phyloP scores from a whole-genome alignment of 768 basidiomycete species.

The Termitomyces sp. region DNA sequence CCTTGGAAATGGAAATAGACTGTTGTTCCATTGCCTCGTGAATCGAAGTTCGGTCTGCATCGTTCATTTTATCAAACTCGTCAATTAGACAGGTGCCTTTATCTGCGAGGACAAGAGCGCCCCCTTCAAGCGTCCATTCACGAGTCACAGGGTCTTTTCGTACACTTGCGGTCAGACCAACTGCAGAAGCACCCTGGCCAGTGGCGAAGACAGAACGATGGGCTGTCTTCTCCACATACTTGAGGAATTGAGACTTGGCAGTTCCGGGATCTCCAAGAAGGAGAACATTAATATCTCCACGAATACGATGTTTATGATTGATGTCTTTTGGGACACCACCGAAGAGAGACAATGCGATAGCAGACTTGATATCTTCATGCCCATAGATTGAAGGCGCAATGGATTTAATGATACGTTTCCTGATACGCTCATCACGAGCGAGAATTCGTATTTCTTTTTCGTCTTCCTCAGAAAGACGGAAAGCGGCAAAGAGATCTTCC shows the following conservation, averaged over 20 bases:
- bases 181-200: constrained; percentile 96
- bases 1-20: constrained; percentile 97
- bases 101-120: constrained; percentile 96
- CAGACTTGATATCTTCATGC: constrained; percentile 98
- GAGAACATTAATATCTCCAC: constrained; percentile 97
- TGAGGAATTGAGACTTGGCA: constrained; percentile 97
- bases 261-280: constrained; percentile 97
- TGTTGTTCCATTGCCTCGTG: constrained; percentile 99
- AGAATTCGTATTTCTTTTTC: constrained; percentile 87
- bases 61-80: constrained; percentile 99
- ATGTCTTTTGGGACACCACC: constrained; percentile 94
- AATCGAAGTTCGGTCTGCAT: constrained; percentile 94
- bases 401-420: constrained; percentile 96
- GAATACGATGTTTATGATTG: constrained; percentile 91
- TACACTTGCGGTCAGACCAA: constrained; percentile 98
- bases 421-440: constrained; percentile 87
- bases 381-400: constrained; percentile 99
- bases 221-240: constrained; percentile 98
- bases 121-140: constrained; percentile 99
- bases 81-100: constrained; percentile 98
- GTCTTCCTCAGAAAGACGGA: constrained; percentile 95
- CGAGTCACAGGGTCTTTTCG: constrained; percentile 95
- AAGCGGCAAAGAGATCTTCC: constrained; percentile 98
- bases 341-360: constrained; percentile 91
- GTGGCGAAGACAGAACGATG: constrained; percentile 97